Base-by-base conservation (phyloP, 305 asterid species). In the Solanum hybrid region DNA sequence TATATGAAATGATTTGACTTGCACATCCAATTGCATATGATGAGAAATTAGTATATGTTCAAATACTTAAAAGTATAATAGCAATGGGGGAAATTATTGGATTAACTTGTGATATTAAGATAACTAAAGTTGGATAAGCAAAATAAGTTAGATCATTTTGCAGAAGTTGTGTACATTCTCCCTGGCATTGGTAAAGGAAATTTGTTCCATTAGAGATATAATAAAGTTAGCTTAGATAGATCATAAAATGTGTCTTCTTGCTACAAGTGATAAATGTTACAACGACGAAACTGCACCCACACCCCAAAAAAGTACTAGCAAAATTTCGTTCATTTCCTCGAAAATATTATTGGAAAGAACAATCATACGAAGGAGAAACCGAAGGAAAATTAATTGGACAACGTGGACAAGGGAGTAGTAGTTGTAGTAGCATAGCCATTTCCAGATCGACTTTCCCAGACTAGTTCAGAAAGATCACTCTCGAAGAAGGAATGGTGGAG, bases 401-500 rank as follows among this genome's bases (percentile, higher is more conserved):
- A 10, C 0, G 87, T 46, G 40, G 88, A 20, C 71, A 84, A 84
- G 42, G 88, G 88, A 51, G 88, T 36, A 20, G 87, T 31, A 77
- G 51, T 9, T 8, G 42, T 11, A 78, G 57, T 0, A 84, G 61
- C 42, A 33, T 84, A 20, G 39, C 90, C 93, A 88, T 91, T 90
- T 89, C 69, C 91, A 12, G 92, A 90, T 90, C 80, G 57, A 42
- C 18, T 64, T 64, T 89, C 89, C 89, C 84, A 29, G 81, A 73
- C 83, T 28, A 89, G 86, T 34, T 86, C 91, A 24, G 92, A 81
- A 67, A 86, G 86, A 69, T 93, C 93, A 74, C 91, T 93, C 93
- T 93, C 97, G 74, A 97, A 97, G 93, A 97, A 96, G 83, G 99
- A 92, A 3, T 92, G 74, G 92, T 97, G 99, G 89, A 97, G 98